These are phyloP conservation scores for Cornus florida DNA, from an alignment of 148 eudicot genomes.

Conservation along the genomic window DNA sequence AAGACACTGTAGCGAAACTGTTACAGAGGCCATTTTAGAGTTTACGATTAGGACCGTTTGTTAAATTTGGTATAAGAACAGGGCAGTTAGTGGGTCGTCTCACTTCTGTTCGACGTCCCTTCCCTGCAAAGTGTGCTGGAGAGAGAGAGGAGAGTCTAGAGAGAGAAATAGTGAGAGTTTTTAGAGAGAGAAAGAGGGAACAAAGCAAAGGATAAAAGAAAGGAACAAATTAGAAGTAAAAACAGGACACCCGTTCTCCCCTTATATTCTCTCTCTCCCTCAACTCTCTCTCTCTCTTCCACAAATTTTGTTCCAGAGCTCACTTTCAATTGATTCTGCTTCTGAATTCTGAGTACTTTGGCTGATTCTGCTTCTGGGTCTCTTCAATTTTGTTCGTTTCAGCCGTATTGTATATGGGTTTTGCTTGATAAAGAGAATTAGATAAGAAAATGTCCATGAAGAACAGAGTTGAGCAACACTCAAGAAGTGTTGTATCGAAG, in stretches of 20 bases:
- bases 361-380: constrained; percentile 9
- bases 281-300: constrained; percentile 8
- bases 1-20: background rate
- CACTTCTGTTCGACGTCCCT: constrained; percentile 38
- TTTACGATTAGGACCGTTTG: constrained; percentile 14
- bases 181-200: constrained; percentile 6
- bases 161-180: background rate
- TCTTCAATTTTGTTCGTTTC: background rate
- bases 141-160: constrained; percentile 2
- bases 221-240: constrained; percentile 11
- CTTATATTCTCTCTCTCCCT: background rate
- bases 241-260: constrained; percentile 10
- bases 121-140: constrained; percentile 35
- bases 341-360: background rate
- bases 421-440: constrained; percentile 12
- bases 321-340: constrained; percentile 7
- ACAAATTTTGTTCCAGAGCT: constrained; percentile 3
- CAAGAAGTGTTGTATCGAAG: constrained; percentile 40
- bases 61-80: constrained; percentile 13
- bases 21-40: background rate
- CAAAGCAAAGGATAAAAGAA: constrained; percentile 20
- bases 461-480: constrained; percentile 42
- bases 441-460: constrained; percentile 51
- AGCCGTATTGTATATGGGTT: background rate
- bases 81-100: constrained; percentile 30